These are phyloP conservation scores for Simplicillium aogashimaense DNA, from an alignment of 2,329 filamentous ascomycete genomes.

Conservation along the genomic window DNA sequence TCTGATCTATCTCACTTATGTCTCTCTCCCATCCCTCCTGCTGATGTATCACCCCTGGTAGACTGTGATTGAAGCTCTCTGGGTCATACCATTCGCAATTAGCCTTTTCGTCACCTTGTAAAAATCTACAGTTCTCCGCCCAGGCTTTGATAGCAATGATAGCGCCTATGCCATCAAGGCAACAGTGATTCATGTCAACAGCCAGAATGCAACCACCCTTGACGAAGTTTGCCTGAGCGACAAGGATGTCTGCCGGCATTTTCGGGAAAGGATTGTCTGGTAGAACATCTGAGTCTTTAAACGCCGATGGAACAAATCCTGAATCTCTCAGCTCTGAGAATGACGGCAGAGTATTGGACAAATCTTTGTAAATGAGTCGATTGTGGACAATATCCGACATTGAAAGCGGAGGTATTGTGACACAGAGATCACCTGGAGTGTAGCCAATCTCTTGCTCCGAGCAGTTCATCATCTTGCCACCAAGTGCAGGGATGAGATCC, in stretches of 20 bases:
- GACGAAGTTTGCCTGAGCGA: constrained; percentile 20
- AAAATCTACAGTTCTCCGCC: constrained; percentile 19
- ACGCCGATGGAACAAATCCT: constrained; percentile 16
- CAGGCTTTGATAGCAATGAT: constrained; percentile 17
- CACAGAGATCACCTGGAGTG: constrained; percentile 11
- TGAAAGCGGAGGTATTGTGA: constrained; percentile 11
- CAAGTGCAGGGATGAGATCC: constrained; percentile 23
- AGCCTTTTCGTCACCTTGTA: constrained; percentile 14
- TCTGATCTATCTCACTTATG: constrained; percentile 14
- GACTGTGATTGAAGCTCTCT: constrained; percentile 18
- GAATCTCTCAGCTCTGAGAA: constrained; percentile 13
- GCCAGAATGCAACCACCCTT: constrained; percentile 18
- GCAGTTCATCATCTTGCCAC: constrained; percentile 21
- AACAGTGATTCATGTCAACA: constrained; percentile 14
- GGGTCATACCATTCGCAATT: constrained; percentile 16
- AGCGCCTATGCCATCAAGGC: constrained; percentile 17
- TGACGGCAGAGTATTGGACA: constrained; percentile 14
- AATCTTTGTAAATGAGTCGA: constrained; percentile 15
- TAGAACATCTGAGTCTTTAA: constrained; percentile 16
- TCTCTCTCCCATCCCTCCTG: constrained; percentile 12
- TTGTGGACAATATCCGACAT: constrained; percentile 4
- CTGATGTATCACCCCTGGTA: constrained; percentile 17
- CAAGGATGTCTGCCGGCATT: constrained; percentile 17
- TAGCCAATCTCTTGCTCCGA: constrained; percentile 16
- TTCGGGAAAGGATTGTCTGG: constrained; percentile 12